Conservation (phyloP, 257 asterid genomes). For the Solanum neorickii region DNA sequence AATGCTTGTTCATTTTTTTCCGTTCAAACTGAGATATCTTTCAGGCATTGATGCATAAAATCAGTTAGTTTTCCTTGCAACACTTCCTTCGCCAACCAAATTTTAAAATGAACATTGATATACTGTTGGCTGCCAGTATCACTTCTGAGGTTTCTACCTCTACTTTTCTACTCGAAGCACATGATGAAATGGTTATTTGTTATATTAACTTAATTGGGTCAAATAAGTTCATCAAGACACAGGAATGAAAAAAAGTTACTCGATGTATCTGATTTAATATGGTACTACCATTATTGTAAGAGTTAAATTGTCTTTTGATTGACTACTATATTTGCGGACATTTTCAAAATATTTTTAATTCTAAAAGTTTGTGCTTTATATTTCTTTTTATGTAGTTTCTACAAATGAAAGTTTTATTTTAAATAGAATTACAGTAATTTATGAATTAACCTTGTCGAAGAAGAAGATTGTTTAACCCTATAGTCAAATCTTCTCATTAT, state of each 20-base stretch:
- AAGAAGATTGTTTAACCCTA: background rate
- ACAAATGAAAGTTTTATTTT: background rate
- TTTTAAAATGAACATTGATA: background rate
- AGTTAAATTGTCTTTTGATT: background rate
- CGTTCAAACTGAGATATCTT: background rate
- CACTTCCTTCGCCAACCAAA: background rate
- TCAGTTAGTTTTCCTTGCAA: background rate
- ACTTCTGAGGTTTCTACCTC: background rate
- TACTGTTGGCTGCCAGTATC: background rate
- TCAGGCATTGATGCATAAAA: background rate
- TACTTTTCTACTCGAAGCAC: background rate
- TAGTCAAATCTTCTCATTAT: background rate
- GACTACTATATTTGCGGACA: background rate
- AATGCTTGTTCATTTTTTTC: background rate
- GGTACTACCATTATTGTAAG: background rate
- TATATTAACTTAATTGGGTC: background rate
- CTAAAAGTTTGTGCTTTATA: background rate
- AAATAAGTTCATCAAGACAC: background rate
- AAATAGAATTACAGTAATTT: background rate
- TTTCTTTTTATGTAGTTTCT: background rate
- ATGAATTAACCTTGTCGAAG: background rate
- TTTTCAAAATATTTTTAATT: background rate
- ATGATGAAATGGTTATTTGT: background rate
- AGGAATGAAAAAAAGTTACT: background rate
- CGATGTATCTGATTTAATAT: background rate